Evolutionary conservation across 192 early-diverging fungal species (phyloP), one percentile per base, ranked within the genome.

Genomic region (Mortierella hygrophila): DNA sequence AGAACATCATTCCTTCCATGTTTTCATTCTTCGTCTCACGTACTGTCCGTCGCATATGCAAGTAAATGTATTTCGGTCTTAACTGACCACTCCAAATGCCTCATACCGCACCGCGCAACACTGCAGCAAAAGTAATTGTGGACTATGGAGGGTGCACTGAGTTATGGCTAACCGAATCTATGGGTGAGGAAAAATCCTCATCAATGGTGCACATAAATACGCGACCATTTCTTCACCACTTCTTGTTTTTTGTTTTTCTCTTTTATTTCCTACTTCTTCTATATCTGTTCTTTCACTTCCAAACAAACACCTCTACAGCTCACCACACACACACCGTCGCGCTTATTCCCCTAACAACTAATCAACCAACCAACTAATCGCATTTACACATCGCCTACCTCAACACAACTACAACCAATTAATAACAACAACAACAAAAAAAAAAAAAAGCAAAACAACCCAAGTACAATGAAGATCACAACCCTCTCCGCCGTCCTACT

Each of bases 401-500:
- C 60, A 32, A 65, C 11, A 35, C 60, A 8, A 35, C 9, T 0
- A 65, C 1, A 65, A 65, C n/a, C 60, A 65, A 57, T n/a, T 46
- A 9, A 38, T 49, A 29, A 21, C n/a, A 26, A 35, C 20, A 46
- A 63, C 37, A 70, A 78, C 1, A 55, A 46, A 6, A 78, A 11
- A 55, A 46, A 6, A 47, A 4, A 71, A 11, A 49, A 57, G 10
- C 40, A 10, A 46, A 52, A 47, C 29, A 40, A 47, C 68, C 35
- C 54, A 52, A 52, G 2, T 16, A 68, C 63, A 26, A 79, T 79
- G 77, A 79, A 79, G 38, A 60, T 79, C 70, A 72, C 6, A 5
- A 63, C 78, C 29, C 49, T 72, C 41, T 72, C 78, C 20, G 70
- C 78, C 21, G 78, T 79, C 20, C 70, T 79, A 40, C 73, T 70